Conservation (phyloP, 208 protist species). For the Sergeia podlipaevii region DNA sequence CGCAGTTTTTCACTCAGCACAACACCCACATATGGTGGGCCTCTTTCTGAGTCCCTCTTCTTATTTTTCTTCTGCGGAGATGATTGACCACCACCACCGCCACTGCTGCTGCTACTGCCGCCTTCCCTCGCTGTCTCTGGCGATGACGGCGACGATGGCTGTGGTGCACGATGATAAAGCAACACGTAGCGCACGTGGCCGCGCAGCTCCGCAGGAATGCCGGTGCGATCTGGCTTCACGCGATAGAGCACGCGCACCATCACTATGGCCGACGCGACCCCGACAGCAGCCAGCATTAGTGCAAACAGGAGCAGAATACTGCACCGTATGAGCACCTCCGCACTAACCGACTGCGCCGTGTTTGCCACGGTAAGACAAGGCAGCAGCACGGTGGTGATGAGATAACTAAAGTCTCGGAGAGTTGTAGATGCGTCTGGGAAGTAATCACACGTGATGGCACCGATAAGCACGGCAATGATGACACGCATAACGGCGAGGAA, state of each 20-base stretch:
- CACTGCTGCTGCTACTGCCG: background rate
- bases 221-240: background rate
- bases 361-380: slow-evolving; percentile 37
- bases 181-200: slow-evolving; percentile 9
- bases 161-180: background rate
- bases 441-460: slow-evolving; percentile 20
- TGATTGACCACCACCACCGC: background rate
- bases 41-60: slow-evolving; percentile 8
- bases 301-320: slow-evolving; percentile 33
- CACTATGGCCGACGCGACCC: slow-evolving; percentile 13
- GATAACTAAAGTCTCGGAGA: slow-evolving; percentile 31
- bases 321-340: slow-evolving; percentile 27
- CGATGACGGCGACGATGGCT: background rate
- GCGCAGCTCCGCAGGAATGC: slow-evolving; percentile 11
- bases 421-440: slow-evolving; percentile 20
- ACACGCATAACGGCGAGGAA: slow-evolving; percentile 30
- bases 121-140: background rate
- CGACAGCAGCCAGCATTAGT: slow-evolving; percentile 16
- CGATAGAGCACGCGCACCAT: slow-evolving; percentile 6
- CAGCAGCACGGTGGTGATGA: slow-evolving; percentile 30
- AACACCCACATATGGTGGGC: slow-evolving; percentile 43
- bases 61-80: slow-evolving; percentile 22
- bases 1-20: slow-evolving; percentile 56
- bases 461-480: slow-evolving; percentile 31
- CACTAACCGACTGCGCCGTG: slow-evolving; percentile 24